Percentiles rank a stretch among this genome's conserved stretches.
Evolutionary conservation across 2,329 filamentous ascomycete species (phyloP).

Genomic region (Neonectria ditissima): DNA sequence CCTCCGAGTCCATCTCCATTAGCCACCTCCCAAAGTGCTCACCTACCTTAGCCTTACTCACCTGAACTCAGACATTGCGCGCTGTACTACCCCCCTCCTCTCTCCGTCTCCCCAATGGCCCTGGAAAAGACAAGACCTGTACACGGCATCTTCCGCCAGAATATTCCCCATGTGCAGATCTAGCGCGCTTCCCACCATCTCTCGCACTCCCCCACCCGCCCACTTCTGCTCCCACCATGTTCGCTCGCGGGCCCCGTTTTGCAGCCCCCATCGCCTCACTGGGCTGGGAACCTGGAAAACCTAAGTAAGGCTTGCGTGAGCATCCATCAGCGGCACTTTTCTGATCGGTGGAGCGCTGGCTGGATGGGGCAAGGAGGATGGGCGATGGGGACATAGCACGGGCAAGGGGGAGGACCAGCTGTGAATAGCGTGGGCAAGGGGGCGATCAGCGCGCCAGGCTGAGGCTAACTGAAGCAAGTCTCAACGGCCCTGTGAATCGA

Average conservation of each 20-base stretch:
- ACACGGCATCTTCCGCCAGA: conserved; percentile 18
- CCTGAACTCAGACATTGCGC: not conserved
- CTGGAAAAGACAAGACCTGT: not conserved
- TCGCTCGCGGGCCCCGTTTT: not conserved
- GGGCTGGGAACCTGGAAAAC: not conserved
- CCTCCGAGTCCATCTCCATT: conserved; percentile 6
- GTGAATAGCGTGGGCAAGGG: conserved; percentile 12
- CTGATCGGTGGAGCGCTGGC: not conserved
- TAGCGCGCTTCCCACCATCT: conserved; percentile 10
- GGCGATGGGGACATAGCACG: not conserved
- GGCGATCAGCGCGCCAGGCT: conserved; percentile 3
- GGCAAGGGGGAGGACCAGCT: conserved; percentile 1
- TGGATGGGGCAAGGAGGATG: not conserved
- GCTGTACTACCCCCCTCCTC: not conserved
- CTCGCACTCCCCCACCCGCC: not conserved
- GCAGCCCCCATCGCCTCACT: conserved; percentile 1
- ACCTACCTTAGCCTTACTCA: not conserved
- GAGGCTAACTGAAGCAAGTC: conserved; percentile 15
- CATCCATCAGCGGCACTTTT: conserved; percentile 3
- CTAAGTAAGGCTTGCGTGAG: not conserved
- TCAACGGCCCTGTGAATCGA: conserved; percentile 18
- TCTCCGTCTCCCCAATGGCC: not conserved
- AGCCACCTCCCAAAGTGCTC: not conserved
- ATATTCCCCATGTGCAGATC: conserved; percentile 20
- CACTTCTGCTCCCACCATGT: conserved; percentile 4